These are phyloP conservation scores for Comarum palustre DNA, from an alignment of 306 rosid genomes.

Conservation along the genomic window DNA sequence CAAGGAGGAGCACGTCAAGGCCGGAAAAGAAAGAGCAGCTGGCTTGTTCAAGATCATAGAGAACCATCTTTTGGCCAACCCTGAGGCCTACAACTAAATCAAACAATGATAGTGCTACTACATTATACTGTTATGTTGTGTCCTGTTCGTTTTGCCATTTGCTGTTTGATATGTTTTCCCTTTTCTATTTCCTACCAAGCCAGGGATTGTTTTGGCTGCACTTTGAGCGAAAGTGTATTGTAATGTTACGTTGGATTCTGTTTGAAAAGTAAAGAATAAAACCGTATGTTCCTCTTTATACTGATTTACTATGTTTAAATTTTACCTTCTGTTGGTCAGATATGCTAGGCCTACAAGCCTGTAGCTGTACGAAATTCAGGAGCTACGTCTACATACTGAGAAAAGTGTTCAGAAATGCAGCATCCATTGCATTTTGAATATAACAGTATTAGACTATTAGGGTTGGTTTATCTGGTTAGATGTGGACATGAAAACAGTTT, in stretches of 20 bases:
- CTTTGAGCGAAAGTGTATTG: neutral
- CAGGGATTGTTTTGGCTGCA: neutral
- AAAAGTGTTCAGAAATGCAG: too few relatives aligned
- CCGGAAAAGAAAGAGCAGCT: conserved; percentile 23
- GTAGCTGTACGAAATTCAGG: too few relatives aligned
- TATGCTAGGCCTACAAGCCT: too few relatives aligned
- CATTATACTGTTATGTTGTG: neutral
- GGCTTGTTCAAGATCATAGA: conserved; percentile 37
- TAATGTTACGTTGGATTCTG: neutral
- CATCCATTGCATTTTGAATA: too few relatives aligned
- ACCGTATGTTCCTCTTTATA: neutral
- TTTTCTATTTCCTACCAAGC: neutral
- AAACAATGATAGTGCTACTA: neutral
- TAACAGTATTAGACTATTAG: too few relatives aligned
- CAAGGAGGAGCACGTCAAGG: conserved; percentile 22
- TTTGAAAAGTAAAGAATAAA: neutral
- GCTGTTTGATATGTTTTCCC: neutral
- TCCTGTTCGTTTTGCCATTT: neutral
- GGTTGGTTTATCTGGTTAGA: too few relatives aligned
- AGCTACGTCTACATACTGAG: too few relatives aligned
- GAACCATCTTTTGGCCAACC: conserved; percentile 29
- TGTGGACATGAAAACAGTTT: too few relatives aligned
- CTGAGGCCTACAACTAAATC: neutral
- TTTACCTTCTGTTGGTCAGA: too few relatives aligned
- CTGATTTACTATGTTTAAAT: too few relatives aligned